Conservation (phyloP, 768 basidiomycete genomes). For the Termitomyces sp. region DNA sequence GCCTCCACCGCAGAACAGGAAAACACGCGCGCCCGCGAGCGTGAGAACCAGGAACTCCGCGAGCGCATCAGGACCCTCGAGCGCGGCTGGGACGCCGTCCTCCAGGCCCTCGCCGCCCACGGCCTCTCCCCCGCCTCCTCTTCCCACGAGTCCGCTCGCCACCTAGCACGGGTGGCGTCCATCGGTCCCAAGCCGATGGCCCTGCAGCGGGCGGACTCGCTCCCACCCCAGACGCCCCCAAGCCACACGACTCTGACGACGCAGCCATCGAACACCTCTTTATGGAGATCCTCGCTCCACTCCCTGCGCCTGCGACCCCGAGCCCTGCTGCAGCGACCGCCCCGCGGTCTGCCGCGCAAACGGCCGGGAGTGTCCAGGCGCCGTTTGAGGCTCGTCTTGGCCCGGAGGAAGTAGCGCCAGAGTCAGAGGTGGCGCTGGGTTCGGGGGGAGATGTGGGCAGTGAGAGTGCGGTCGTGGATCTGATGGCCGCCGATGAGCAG, state of each 20-base stretch:
- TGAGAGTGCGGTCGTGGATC: conserved; percentile 11
- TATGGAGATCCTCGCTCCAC: conserved; percentile 62
- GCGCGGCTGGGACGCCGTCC: conserved; percentile 74
- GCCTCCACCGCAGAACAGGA: conserved; percentile 25
- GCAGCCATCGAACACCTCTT: conserved; percentile 63
- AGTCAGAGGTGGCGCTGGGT: not conserved
- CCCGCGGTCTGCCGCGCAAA: conserved; percentile 11
- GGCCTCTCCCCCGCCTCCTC: conserved; percentile 45
- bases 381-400: conserved; percentile 2
- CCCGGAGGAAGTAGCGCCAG: conserved; percentile 4
- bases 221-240: conserved; percentile 17
- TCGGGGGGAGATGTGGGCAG: conserved; percentile 1
- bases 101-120: conserved; percentile 68
- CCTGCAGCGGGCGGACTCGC: conserved; percentile 88
- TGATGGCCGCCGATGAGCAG: conserved; percentile 2
- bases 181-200: conserved; percentile 60
- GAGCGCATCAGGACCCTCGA: conserved; percentile 77
- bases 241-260: conserved; percentile 38
- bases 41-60: conserved; percentile 70
- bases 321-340: conserved; percentile 15
- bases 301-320: conserved; percentile 22
- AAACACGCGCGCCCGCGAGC: conserved; percentile 38
- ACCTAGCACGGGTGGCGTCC: conserved; percentile 98
- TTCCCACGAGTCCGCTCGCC: conserved; percentile 75
- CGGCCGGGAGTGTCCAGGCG: conserved; percentile 3